phyloP scores from a whole-genome alignment of 2,329 filamentous ascomycete species.

The Cordyceps cicadae region DNA sequence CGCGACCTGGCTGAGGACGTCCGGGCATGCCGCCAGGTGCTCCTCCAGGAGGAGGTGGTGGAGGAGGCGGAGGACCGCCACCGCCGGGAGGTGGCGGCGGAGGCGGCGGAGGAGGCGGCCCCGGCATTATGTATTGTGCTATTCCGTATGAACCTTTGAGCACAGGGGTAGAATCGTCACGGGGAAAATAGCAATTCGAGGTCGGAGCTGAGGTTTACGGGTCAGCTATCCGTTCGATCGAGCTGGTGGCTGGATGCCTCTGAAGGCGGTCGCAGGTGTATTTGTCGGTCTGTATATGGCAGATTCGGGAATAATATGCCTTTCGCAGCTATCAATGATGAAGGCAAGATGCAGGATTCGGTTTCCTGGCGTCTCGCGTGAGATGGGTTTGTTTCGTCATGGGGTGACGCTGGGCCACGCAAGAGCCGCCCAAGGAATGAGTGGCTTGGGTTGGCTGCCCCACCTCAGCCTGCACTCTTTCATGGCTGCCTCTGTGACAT shows the following conservation, averaged over 20 bases:
- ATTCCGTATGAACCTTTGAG: background rate
- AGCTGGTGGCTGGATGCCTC: background rate
- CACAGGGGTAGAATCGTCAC: constrained; percentile 4
- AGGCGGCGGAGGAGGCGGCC: constrained; percentile 57
- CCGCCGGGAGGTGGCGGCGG: constrained; percentile 61
- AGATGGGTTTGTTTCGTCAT: constrained; percentile 13
- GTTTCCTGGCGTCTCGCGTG: background rate
- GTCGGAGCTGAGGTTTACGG: background rate
- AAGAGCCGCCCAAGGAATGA: constrained; percentile 7
- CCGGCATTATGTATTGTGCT: constrained; percentile 23
- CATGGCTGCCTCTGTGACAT: background rate
- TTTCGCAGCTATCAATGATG: background rate
- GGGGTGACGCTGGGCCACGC: constrained; percentile 7
- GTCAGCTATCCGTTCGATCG: background rate
- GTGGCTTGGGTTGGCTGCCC: constrained; percentile 8
- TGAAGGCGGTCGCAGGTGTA: background rate
- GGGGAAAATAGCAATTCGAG: background rate
- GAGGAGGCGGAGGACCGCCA: constrained; percentile 55
- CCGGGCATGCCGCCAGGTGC: constrained; percentile 44
- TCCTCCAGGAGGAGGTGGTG: constrained; percentile 49
- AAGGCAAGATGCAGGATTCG: background rate
- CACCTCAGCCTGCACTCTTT: constrained; percentile 2
- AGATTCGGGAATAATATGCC: background rate
- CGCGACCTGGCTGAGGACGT: constrained; percentile 52
- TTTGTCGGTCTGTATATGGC: background rate